Conservation (phyloP, 306 rosid species). For the Cicer arietinum region DNA sequence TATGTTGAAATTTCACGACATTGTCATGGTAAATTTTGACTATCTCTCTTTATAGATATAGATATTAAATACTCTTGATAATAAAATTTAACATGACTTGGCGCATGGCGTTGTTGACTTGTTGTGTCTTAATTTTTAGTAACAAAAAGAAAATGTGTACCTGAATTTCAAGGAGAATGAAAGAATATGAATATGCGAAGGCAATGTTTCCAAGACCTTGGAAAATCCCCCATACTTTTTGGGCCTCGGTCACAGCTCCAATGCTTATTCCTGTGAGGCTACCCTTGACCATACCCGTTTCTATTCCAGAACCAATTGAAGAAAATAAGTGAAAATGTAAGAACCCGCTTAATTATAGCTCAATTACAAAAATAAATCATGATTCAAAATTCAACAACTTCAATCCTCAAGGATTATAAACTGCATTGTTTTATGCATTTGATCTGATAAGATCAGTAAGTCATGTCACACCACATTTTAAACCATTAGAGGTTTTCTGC, state of each 20-base stretch:
- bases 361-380: constrained; percentile 7
- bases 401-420: constrained; percentile 30
- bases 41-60: background rate
- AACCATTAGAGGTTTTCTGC: constrained; percentile 27
- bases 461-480: background rate
- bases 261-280: constrained; percentile 57
- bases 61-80: background rate
- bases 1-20: background rate
- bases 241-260: constrained; percentile 48
- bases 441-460: constrained; percentile 11
- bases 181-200: constrained; percentile 64
- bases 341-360: constrained; percentile 23
- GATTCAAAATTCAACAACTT: constrained; percentile 21
- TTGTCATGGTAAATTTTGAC: background rate
- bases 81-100: background rate
- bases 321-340: constrained; percentile 24
- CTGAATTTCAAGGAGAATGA: constrained; percentile 70
- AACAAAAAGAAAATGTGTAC: constrained; percentile 35
- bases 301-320: constrained; percentile 42
- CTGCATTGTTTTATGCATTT: constrained; percentile 3
- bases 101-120: background rate
- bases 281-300: constrained; percentile 55
- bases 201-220: constrained; percentile 73
- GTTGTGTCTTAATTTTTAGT: constrained; percentile 6
- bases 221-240: constrained; percentile 61